A percentile compares a stretch with the other conserved stretches of the same genome.
phyloP scores from a whole-genome alignment of 2,329 filamentous ascomycete species.

The Phaeosphaeria sp. region DNA sequence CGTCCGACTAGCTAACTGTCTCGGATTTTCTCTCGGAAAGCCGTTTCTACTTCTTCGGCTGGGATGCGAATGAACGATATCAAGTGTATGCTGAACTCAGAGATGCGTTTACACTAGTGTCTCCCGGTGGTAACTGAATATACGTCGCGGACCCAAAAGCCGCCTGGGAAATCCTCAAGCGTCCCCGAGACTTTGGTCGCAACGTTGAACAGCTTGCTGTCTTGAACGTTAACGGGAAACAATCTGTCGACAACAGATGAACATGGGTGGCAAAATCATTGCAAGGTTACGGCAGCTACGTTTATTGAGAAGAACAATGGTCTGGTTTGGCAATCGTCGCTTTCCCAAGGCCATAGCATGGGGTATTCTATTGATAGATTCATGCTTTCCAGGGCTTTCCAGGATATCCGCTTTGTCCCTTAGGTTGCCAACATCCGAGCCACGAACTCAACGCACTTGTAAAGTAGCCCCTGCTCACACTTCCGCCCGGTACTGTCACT shows the following conservation, averaged over 20 bases:
- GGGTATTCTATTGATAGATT: too few relatives aligned
- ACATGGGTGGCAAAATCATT: slow-evolving; percentile 34
- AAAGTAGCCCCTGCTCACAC: slow-evolving; percentile 48
- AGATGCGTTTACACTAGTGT: slow-evolving; percentile 10
- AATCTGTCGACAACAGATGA: slow-evolving; percentile 29
- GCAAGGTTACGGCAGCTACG: slow-evolving; percentile 27
- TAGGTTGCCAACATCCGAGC: slow-evolving; percentile 52
- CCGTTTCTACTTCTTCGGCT: slow-evolving; percentile 14
- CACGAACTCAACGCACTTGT: slow-evolving; percentile 53
- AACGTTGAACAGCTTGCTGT: slow-evolving; percentile 24
- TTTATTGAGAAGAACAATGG: slow-evolving; percentile 38
- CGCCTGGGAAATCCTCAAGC: slow-evolving; percentile 11
- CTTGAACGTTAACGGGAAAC: slow-evolving; percentile 29
- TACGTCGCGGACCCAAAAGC: slow-evolving; percentile 13
- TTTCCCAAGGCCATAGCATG: slow-evolving; percentile 22
- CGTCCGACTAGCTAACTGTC: slow-evolving; percentile 1
- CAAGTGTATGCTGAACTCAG: neutral
- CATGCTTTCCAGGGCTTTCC: slow-evolving; percentile 1
- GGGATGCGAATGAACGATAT: slow-evolving; percentile 14
- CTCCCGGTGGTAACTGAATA: slow-evolving; percentile 11
- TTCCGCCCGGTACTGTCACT: slow-evolving; percentile 37
- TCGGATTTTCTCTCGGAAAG: slow-evolving; percentile 9
- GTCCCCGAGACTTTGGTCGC: slow-evolving; percentile 19
- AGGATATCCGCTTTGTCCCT: slow-evolving; percentile 1
- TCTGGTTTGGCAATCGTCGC: slow-evolving; percentile 28